These are phyloP conservation scores for Cryptomeria japonica DNA, from an alignment of 75 land plant genomes.

Conservation along the genomic window DNA sequence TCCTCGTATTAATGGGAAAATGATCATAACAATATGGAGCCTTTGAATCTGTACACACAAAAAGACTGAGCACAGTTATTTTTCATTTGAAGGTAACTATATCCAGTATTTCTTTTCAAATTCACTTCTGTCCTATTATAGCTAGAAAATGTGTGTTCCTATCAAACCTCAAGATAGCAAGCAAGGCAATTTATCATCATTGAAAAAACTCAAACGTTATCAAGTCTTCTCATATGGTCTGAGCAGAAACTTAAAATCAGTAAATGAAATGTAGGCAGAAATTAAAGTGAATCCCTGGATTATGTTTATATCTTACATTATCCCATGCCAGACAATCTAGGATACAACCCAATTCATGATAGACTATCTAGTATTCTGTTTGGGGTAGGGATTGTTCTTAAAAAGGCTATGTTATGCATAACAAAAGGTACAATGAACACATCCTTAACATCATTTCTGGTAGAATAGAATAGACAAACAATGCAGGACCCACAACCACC, in stretches of 20 bases:
- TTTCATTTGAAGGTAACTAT: not conserved
- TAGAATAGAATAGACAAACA: not conserved
- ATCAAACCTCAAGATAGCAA: not conserved
- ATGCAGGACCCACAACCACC: constrained; percentile 30
- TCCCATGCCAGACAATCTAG: not conserved
- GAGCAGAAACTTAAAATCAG: not conserved
- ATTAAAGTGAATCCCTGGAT: not conserved
- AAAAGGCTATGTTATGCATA: not conserved
- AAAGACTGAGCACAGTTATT: not conserved
- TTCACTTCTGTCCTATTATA: not conserved
- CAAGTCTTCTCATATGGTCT: not conserved
- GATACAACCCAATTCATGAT: not conserved
- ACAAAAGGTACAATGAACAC: not conserved
- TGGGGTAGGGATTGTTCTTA: not conserved
- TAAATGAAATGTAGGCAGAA: not conserved
- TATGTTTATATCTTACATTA: not conserved
- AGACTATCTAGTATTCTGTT: not conserved
- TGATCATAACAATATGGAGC: constrained; percentile 74
- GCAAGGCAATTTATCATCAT: not conserved
- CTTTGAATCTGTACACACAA: constrained; percentile 52
- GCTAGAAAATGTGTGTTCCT: not conserved
- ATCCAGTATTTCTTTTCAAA: not conserved
- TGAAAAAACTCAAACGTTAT: not conserved
- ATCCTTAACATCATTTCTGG: not conserved
- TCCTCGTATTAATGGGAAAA: constrained; percentile 80